Evolutionary conservation across 2,329 filamentous ascomycete species (phyloP).

Genomic region (Neonectria coccinea): DNA sequence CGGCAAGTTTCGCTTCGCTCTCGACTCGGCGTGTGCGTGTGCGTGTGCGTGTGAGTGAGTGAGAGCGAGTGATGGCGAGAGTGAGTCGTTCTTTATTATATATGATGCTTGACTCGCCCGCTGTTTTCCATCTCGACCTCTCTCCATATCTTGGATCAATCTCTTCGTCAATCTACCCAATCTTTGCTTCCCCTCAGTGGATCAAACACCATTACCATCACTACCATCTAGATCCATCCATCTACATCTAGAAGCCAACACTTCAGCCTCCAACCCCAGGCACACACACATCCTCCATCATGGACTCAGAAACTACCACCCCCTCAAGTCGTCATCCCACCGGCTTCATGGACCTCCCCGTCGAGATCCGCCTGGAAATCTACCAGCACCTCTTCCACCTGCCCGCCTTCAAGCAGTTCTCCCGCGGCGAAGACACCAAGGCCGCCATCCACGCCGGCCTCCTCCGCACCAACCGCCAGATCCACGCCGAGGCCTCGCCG

Average conservation of each 20-base stretch:
- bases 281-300: slow-evolving; percentile 25
- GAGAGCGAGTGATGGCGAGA: slow-evolving; percentile 6
- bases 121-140: slow-evolving; percentile 19
- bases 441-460: slow-evolving; percentile 52
- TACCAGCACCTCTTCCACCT: slow-evolving; percentile 57
- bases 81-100: slow-evolving; percentile 24
- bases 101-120: slow-evolving; percentile 34
- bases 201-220: background rate
- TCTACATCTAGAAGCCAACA: too few species aligned
- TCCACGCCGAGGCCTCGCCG: slow-evolving; percentile 55
- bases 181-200: slow-evolving; percentile 5
- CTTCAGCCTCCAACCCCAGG: too few species aligned
- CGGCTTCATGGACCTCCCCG: slow-evolving; percentile 55
- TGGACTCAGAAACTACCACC: slow-evolving; percentile 35
- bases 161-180: slow-evolving; percentile 20
- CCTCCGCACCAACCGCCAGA: slow-evolving; percentile 55
- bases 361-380: slow-evolving; percentile 61
- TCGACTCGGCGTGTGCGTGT: slow-evolving; percentile 3
- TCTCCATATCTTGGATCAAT: slow-evolving; percentile 20
- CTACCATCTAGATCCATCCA: background rate
- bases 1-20: slow-evolving; percentile 8
- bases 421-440: slow-evolving; percentile 23
- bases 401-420: slow-evolving; percentile 45
- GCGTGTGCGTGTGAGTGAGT: background rate
- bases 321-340: slow-evolving; percentile 33